Evolutionary conservation across 2,329 filamentous ascomycete species (phyloP), one percentile per base, ranked within the genome.

Genomic region (Colletotrichum brevisporum): DNA sequence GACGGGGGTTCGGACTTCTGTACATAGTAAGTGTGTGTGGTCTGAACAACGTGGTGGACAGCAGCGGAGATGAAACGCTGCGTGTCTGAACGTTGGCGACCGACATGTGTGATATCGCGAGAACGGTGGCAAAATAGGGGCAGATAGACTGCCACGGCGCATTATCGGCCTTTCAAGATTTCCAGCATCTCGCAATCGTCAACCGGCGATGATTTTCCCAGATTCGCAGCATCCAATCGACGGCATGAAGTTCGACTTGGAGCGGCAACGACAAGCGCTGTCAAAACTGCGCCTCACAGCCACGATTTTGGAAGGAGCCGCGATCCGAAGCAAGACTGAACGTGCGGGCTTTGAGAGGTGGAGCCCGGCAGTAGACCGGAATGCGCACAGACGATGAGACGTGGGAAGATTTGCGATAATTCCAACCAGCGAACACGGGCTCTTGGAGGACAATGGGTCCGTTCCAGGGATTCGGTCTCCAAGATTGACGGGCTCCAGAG

Each of bases 351-450:
- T 39, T 57, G 21, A 13, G 53, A 31, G 39, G 61, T 54, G 60
- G 60, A 65, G 10, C 21, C 47, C 15, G 57, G 15, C 13, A 10
- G 50, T 26, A 21, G n/a, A 56, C 62, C 45, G 39, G 36, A 55
- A 52, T 60, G 21, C 63, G 67, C 63, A 70, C 63, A 68, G 67
- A 70, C 63, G 53, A 68, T 54, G 57, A 54, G 63, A 68, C 52
- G 27, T 27, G 36, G 43, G 57, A 58, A 21, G 45, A 54, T 48
- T 54, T 60, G 47, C 41, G 47, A 60, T 31, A 54, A 43, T 63
- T 53, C 63, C 47, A 47, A n/a, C 57, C 47, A 51, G 45, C 47
- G 15, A 50, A 26, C 36, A 31, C 41, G 21, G 24, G 47, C 41
- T 43, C 41, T 43, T 43, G 41, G 13, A 15, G 47, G 47, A 12